A percentile compares a stretch with the other conserved stretches of the same genome.
Conservation (phyloP, 306 rosid genomes). For the Quercus glauca region DNA sequence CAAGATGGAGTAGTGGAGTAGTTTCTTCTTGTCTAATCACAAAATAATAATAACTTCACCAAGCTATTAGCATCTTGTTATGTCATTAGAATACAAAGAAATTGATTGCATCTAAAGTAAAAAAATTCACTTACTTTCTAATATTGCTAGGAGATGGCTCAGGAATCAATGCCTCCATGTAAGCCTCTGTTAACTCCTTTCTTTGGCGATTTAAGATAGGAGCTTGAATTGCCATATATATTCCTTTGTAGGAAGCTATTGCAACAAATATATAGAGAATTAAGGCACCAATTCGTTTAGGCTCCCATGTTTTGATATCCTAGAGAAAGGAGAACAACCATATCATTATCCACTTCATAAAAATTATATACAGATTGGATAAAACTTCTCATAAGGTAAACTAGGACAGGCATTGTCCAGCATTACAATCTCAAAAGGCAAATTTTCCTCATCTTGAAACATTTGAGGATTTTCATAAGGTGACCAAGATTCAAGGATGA, state of each 20-base stretch:
- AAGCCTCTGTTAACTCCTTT: conserved; percentile 79
- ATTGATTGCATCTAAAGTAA: conserved; percentile 16
- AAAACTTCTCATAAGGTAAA: neutral
- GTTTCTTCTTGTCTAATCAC: neutral
- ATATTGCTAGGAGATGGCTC: conserved; percentile 79
- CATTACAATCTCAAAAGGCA: conserved; percentile 1
- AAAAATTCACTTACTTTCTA: conserved; percentile 46
- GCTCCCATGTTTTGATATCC: conserved; percentile 82
- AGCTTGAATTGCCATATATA: conserved; percentile 53
- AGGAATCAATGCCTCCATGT: conserved; percentile 93
- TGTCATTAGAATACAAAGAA: neutral
- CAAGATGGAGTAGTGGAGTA: neutral
- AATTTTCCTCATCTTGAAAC: conserved; percentile 3
- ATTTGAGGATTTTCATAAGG: neutral
- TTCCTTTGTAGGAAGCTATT: conserved; percentile 62
- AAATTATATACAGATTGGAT: neutral
- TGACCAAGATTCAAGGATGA: neutral
- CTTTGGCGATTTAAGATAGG: conserved; percentile 54
- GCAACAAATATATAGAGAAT: conserved; percentile 53
- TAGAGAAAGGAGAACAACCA: conserved; percentile 25
- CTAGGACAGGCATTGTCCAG: neutral
- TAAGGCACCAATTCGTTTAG: conserved; percentile 65
- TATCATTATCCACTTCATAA: conserved; percentile 16
- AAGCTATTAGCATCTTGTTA: conserved; percentile 7
- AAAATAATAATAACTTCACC: neutral